These are phyloP conservation scores for Dillenia suffruticosa DNA, from an alignment of 164 flowering plant genomes.

Conservation along the genomic window DNA sequence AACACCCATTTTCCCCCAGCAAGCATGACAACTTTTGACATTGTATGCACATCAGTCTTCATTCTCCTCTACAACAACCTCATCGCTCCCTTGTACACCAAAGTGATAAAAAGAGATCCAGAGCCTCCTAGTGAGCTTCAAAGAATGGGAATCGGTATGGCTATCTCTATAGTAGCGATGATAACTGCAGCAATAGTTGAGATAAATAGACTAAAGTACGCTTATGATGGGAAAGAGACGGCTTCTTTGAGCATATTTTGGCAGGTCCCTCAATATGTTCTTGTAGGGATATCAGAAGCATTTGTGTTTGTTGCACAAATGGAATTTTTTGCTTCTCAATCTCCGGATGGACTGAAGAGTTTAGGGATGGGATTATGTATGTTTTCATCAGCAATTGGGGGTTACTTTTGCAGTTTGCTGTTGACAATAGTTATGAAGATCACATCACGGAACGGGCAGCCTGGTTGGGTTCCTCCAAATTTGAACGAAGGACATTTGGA, in stretches of 20 bases:
- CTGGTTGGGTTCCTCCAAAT: constrained; percentile 49
- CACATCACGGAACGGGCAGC: constrained; percentile 21
- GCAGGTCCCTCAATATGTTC: constrained; percentile 42
- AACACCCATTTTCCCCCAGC: constrained; percentile 50
- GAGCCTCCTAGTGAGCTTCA: constrained; percentile 28
- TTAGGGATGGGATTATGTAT: constrained; percentile 33
- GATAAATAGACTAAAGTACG: constrained; percentile 20
- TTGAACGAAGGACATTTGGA: constrained; percentile 45
- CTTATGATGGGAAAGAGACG: constrained; percentile 2
- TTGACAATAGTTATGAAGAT: constrained; percentile 32
- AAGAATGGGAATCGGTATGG: constrained; percentile 41
- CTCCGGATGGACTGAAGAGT: constrained; percentile 47
- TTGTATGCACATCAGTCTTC: constrained; percentile 29
- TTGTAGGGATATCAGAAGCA: constrained; percentile 41
- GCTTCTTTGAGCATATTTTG: constrained; percentile 38
- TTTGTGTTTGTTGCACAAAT: constrained; percentile 40
- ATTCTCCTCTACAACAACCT: constrained; percentile 27
- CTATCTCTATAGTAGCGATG: constrained; percentile 28
- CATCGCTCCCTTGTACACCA: constrained; percentile 17
- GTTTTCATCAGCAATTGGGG: constrained; percentile 37
- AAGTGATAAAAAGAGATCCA: constrained; percentile 16
- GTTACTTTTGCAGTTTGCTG: constrained; percentile 29
- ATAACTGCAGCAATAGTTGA: constrained; percentile 32
- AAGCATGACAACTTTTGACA: constrained; percentile 56
- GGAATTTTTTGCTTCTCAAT: constrained; percentile 34